phyloP scores from a whole-genome alignment of 306 rosid species.

The Chamaecrista fasciculata region DNA sequence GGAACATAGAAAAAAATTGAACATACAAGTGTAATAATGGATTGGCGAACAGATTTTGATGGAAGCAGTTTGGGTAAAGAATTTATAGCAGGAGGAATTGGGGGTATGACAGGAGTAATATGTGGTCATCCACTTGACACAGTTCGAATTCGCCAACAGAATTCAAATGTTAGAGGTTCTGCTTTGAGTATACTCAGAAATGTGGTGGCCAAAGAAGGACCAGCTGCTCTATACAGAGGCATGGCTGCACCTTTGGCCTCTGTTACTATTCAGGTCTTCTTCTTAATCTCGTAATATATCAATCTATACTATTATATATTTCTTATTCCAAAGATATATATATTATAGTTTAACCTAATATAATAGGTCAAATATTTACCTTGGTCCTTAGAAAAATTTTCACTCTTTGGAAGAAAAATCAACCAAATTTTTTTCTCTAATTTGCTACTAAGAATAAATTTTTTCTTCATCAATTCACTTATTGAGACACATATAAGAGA shows the following conservation, averaged over 20 bases:
- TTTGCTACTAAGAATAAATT: too few relatives aligned
- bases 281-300: too few relatives aligned
- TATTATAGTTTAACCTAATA: too few relatives aligned
- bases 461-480: too few relatives aligned
- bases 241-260: constrained; percentile 74
- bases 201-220: constrained; percentile 49
- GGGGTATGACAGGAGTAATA: constrained; percentile 62
- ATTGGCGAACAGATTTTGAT: constrained; percentile 53
- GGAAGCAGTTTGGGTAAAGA: constrained; percentile 62
- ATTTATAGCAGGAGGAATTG: constrained; percentile 69
- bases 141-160: constrained; percentile 51
- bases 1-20: background rate
- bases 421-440: too few relatives aligned
- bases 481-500: too few relatives aligned
- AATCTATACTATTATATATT: too few relatives aligned
- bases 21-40: constrained; percentile 24
- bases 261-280: constrained; percentile 56
- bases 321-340: too few relatives aligned
- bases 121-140: constrained; percentile 76
- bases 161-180: constrained; percentile 33
- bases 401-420: too few relatives aligned
- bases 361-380: too few relatives aligned
- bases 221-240: constrained; percentile 59
- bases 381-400: too few relatives aligned
- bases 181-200: constrained; percentile 46